A percentile compares a stretch with the other conserved stretches of the same genome.
Conservation (phyloP, 805 yeast species). For the Schizosaccharomyces osmophilus region DNA sequence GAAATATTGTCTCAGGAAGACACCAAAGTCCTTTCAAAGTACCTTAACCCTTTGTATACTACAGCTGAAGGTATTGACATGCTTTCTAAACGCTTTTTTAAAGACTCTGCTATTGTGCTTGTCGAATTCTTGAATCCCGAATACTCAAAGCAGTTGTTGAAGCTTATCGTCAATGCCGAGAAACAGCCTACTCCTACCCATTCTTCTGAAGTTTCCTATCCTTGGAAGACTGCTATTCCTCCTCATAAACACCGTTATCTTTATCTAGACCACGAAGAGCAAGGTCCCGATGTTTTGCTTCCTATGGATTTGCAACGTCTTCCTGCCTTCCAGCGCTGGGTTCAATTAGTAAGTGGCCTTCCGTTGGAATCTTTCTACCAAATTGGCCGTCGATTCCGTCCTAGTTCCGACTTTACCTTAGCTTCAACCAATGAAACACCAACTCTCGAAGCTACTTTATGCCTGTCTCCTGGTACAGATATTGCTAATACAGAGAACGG, state of each 20-base stretch:
- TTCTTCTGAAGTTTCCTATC: slow-evolving; percentile 30
- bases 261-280: slow-evolving; percentile 32
- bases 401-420: slow-evolving; percentile 77
- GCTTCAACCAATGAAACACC: slow-evolving; percentile 36
- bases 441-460: slow-evolving; percentile 54
- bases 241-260: slow-evolving; percentile 78
- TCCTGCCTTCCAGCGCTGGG: slow-evolving; percentile 42
- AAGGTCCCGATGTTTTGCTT: slow-evolving; percentile 22
- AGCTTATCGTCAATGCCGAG: slow-evolving; percentile 21
- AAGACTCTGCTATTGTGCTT: slow-evolving; percentile 48
- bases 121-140: slow-evolving; percentile 34
- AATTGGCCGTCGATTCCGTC: slow-evolving; percentile 68
- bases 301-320: slow-evolving; percentile 37
- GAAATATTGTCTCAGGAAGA: not conserved
- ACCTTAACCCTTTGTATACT: slow-evolving; percentile 30
- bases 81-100: slow-evolving; percentile 30
- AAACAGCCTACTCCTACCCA: slow-evolving; percentile 20
- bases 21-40: slow-evolving; percentile 18
- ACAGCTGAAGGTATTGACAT: slow-evolving; percentile 16
- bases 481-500: slow-evolving; percentile 31
- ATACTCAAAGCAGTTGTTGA: slow-evolving; percentile 24
- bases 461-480: slow-evolving; percentile 39
- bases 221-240: slow-evolving; percentile 84
- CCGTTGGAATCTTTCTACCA: slow-evolving; percentile 40
- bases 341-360: slow-evolving; percentile 31